phyloP scores from a whole-genome alignment of 305 asterid genomes.

The Solanum hybrid region DNA sequence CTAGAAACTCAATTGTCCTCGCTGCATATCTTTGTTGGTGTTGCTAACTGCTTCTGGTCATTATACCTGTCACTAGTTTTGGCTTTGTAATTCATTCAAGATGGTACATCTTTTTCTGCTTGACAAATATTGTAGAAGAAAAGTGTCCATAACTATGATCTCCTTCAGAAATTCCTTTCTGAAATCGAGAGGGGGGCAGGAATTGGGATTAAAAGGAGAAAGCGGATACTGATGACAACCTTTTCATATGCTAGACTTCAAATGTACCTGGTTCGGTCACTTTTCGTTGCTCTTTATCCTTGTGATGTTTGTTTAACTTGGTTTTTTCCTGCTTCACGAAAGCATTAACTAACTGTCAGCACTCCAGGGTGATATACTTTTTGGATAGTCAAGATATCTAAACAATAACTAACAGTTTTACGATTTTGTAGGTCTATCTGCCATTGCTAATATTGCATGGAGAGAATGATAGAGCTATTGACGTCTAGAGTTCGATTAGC shows the following conservation, averaged over 20 bases:
- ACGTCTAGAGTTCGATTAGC: too few species aligned
- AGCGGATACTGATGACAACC: neutral
- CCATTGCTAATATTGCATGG: constrained; percentile 85
- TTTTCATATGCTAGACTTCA: neutral
- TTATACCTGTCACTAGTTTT: neutral
- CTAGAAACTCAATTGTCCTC: neutral
- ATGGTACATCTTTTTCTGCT: neutral
- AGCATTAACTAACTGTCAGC: neutral
- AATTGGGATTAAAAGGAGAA: too few species aligned
- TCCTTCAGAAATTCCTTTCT: too few species aligned
- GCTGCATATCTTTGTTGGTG: neutral
- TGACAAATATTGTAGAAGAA: neutral
- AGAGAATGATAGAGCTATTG: constrained; percentile 28
- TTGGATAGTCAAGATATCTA: neutral
- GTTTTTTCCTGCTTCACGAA: neutral
- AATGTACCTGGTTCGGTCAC: neutral
- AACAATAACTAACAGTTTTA: neutral
- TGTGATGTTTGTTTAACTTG: neutral
- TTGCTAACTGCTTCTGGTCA: neutral
- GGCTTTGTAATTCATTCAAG: neutral
- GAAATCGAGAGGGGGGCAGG: too few species aligned
- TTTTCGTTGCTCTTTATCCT: too few species aligned
- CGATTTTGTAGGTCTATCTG: constrained; percentile 47
- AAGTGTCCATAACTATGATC: neutral
- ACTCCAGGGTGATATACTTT: neutral